Conservation (phyloP, 495 filamentous ascomycete genomes). For the Penicillium lividum region DNA sequence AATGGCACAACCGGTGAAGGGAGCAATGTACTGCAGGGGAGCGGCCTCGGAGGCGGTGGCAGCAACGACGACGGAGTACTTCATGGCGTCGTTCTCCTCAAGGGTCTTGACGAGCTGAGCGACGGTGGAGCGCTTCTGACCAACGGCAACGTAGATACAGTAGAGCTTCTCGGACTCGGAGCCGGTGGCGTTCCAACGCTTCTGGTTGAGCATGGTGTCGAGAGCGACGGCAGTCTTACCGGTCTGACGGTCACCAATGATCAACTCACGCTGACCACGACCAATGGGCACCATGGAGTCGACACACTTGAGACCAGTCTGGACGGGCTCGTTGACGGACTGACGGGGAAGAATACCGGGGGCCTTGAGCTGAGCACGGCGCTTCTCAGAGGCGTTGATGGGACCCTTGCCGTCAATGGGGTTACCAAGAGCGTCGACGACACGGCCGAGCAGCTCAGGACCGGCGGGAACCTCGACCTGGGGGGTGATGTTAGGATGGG, state of each 20-base stretch:
- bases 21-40: conserved; percentile 90
- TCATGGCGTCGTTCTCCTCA: conserved; percentile 99
- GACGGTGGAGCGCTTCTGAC: conserved; percentile 99
- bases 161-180: conserved; percentile 98
- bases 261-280: conserved; percentile 99
- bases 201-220: conserved; percentile 98
- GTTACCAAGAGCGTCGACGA: conserved; percentile 97
- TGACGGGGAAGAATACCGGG: conserved; percentile 95
- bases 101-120: conserved; percentile 99
- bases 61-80: conserved; percentile 94
- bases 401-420: conserved; percentile 99
- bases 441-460: conserved; percentile 89
- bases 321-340: conserved; percentile 97
- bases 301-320: conserved; percentile 99
- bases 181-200: conserved; percentile 87
- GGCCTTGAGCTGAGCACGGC: conserved; percentile 98
- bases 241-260: conserved; percentile 99
- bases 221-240: conserved; percentile 99
- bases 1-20: conserved; percentile 83
- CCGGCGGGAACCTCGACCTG: conserved; percentile 98
- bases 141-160: conserved; percentile 98
- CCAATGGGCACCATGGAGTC: conserved; percentile 99
- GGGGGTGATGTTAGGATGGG: conserved; percentile 14
- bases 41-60: conserved; percentile 98
- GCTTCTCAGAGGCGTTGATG: conserved; percentile 84